Evolutionary conservation across 1,284 basidiomycete species (phyloP).

Genomic region (Cryptococcus floricola): DNA sequence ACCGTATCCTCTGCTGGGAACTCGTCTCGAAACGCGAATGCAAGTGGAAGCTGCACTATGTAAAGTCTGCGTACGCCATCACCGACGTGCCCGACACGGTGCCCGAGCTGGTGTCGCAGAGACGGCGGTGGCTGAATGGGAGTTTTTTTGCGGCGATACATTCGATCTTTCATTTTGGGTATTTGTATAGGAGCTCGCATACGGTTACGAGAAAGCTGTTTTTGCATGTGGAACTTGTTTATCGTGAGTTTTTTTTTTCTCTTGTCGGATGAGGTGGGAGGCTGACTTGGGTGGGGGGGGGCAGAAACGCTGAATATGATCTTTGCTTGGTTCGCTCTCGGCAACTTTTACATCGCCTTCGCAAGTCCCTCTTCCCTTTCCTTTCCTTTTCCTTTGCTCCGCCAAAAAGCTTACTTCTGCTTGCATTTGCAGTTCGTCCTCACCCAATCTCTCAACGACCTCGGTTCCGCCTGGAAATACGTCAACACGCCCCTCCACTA

Average conservation of each 20-base stretch:
- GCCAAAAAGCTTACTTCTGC: constrained; percentile 54
- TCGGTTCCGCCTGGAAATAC: constrained; percentile 50
- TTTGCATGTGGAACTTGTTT: constrained; percentile 91
- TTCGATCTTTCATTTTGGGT: constrained; percentile 83
- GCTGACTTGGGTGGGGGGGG: not conserved
- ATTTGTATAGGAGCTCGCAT: constrained; percentile 87
- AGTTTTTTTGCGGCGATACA: constrained; percentile 95
- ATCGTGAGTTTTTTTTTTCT: constrained; percentile 52
- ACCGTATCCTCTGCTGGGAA: constrained; percentile 83
- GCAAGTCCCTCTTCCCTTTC: constrained; percentile 43
- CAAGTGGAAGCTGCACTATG: constrained; percentile 87
- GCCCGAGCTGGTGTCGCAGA: constrained; percentile 85
- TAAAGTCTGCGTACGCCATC: constrained; percentile 86
- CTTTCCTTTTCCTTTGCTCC: not conserved
- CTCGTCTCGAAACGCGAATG: constrained; percentile 80
- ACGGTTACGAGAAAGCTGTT: constrained; percentile 78
- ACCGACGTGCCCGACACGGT: constrained; percentile 88
- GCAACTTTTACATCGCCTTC: constrained; percentile 87
- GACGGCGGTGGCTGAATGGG: constrained; percentile 80
- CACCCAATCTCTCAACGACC: constrained; percentile 29
- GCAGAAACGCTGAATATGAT: constrained; percentile 75
- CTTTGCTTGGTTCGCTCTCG: constrained; percentile 87
- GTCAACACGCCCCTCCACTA: constrained; percentile 79
- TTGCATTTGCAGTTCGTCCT: constrained; percentile 25
- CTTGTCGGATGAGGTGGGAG: too few relatives aligned